Base-by-base conservation (phyloP, 2,329 filamentous ascomycete species). In the Colletotrichum sidae region DNA sequence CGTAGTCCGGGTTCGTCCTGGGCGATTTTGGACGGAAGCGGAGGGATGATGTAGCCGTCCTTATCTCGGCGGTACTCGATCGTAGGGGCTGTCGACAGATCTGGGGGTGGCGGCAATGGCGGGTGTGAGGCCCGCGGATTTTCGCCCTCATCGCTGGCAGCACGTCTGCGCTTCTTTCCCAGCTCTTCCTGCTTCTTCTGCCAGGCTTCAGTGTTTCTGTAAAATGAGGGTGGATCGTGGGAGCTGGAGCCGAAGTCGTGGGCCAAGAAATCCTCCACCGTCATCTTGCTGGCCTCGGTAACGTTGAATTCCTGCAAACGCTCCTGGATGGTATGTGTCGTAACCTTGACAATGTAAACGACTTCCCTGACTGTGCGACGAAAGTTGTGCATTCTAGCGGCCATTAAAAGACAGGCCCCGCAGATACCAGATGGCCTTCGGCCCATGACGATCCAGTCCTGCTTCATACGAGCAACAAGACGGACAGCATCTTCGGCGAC, bases 301-400 rank as follows among this genome's bases (percentile, higher is more conserved):
- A 90, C 86, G 69, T 92, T 93, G 79, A 98, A 99, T 74, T 99
- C 96, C 69, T 94, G 90, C 9, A 99, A 82, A 67, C 96, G 93
- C 75, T 95, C 93, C 73, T 94, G 92, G 66, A 99, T 93, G 8
- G 96, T 99, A 67, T 93, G 87, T 69, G 96, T 96, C 46, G 94
- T 96, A 55, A 98, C 94, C 75, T 97, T 98, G 75, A 97, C 95
- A 42, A 97, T 92, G 75, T 97, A 98, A n/a, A 98, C 95, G 8
- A 99, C 92, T 78, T 99, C 96, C 37, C 94, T 88, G 11, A 97
- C 89, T 0, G 94, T 97, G 15, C 96, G 90, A 49, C 95, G 91
- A 75, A 96, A 99, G 78, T 98, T 98, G 85, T 97, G 97, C 91
- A 98, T 98, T 56, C 96, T 92, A 8, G 96, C 95, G 7, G 96